These are phyloP conservation scores for Ophiostoma pallidulum DNA, from an alignment of 2,329 filamentous ascomycete genomes.

Conservation along the genomic window DNA sequence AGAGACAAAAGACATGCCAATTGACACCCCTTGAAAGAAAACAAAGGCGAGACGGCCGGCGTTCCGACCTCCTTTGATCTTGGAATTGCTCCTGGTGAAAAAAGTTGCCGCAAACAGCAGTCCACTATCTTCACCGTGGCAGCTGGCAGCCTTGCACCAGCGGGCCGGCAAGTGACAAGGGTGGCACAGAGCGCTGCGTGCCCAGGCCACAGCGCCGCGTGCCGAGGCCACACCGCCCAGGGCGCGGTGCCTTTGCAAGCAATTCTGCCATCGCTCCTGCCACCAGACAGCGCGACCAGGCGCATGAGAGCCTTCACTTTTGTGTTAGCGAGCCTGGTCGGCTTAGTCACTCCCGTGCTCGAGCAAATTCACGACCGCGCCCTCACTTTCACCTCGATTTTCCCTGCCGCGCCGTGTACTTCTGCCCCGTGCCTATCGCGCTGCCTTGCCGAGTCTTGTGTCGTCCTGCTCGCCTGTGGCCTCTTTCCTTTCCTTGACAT, in stretches of 20 bases:
- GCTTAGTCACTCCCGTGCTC: too few species aligned
- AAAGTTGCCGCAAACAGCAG: not conserved
- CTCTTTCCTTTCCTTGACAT: too few species aligned
- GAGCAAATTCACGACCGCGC: not conserved
- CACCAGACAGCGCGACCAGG: too few species aligned
- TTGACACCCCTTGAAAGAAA: not conserved
- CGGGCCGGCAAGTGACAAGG: not conserved
- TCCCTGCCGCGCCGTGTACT: too few species aligned
- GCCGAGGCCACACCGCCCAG: not conserved
- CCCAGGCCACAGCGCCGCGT: too few species aligned
- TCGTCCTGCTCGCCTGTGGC: too few species aligned
- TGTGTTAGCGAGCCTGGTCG: not conserved
- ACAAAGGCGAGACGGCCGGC: too few species aligned
- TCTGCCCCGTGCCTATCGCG: too few species aligned
- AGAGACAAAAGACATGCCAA: not conserved
- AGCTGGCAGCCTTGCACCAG: not conserved
- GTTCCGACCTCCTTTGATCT: too few species aligned
- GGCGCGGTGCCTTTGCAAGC: not conserved
- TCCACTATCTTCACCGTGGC: conserved; percentile 4
- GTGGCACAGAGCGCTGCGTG: not conserved
- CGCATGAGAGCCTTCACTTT: too few species aligned
- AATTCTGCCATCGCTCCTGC: not conserved
- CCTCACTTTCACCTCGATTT: conserved; percentile 2
- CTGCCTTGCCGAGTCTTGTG: not conserved
- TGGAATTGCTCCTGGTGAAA: not conserved